Evolutionary conservation across 192 early-diverging fungal species (phyloP), one percentile per base, ranked within the genome.

Genomic region (Linnemannia exigua): DNA sequence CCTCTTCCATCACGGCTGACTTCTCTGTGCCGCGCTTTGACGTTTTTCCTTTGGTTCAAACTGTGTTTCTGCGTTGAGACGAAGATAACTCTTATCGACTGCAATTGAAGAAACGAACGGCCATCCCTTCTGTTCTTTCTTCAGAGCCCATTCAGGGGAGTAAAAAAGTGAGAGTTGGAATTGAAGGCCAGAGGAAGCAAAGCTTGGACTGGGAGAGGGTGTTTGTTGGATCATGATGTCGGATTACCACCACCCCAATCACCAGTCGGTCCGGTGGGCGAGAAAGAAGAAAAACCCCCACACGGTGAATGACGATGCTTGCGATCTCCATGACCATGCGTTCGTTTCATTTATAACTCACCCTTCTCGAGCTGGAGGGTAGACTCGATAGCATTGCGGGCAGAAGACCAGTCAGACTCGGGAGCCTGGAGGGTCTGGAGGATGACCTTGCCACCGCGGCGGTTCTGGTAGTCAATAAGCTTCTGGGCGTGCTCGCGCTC

Each of bases 381-480:
- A 20, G 89, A 90, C 82, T 92, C 91, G 67, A 92, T 81, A 41
- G 91, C 91, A 51, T 92, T 89, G 72, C 90, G 90, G 44, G 91
- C 91, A 20, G 91, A 91, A 33, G 81, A 87, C 91, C 91, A 92
- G 46, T 92, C 90, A 46, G 87, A 72, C 88, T 90, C 88, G 44
- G 91, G 91, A 15, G 91, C 91, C 72, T 92, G 87, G 36, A 92
- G 80, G 15, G 87, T 82, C 38, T 87, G 83, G 12, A 92, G 78
- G 35, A 92, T 77, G 22, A 92, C 91, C 75, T 88, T 90, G 66
- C 91, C 91, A 36, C 91, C 91, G 74, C 91, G 89, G 41, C 88
- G 88, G 54, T 90, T 91, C 69, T 89, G 89, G 75, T 92, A 92
- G 41, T 92, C 61, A n/a, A 90, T 89, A 36, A 90, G 70, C 70